A percentile compares a stretch with the other conserved stretches of the same genome.
Evolutionary conservation across 2,329 filamentous ascomycete genomes (phyloP).

Genomic region (Epicoccum sorghinum): DNA sequence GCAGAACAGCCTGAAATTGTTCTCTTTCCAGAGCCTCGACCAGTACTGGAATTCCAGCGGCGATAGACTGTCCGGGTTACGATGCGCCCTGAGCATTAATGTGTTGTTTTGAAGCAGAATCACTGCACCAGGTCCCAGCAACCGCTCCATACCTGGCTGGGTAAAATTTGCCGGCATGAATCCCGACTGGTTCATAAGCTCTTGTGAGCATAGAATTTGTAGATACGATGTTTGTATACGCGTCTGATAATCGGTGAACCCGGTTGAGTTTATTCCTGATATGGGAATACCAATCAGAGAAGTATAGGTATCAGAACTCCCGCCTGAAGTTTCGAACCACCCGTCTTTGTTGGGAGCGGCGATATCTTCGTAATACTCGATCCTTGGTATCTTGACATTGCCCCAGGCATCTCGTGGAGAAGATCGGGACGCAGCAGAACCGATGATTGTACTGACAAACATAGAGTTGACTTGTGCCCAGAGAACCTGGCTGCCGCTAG

Average conservation of each 20-base stretch:
- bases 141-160: background rate
- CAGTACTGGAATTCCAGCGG: background rate
- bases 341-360: background rate
- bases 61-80: background rate
- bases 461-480: background rate
- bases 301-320: background rate
- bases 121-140: background rate
- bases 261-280: background rate
- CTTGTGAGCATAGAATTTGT: background rate
- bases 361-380: background rate
- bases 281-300: background rate
- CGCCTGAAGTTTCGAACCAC: background rate
- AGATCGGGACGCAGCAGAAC: background rate
- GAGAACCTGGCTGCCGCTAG: background rate
- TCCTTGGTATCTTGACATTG: background rate
- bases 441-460: background rate
- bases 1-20: background rate
- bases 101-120: background rate
- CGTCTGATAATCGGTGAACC: background rate
- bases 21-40: background rate
- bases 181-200: no score
- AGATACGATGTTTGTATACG: background rate
- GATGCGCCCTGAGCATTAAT: background rate
- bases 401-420: background rate
- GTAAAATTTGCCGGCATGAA: background rate